These are phyloP conservation scores for Arthroderma sp. DNA, from an alignment of 2,329 filamentous ascomycete genomes.

Conservation along the genomic window DNA sequence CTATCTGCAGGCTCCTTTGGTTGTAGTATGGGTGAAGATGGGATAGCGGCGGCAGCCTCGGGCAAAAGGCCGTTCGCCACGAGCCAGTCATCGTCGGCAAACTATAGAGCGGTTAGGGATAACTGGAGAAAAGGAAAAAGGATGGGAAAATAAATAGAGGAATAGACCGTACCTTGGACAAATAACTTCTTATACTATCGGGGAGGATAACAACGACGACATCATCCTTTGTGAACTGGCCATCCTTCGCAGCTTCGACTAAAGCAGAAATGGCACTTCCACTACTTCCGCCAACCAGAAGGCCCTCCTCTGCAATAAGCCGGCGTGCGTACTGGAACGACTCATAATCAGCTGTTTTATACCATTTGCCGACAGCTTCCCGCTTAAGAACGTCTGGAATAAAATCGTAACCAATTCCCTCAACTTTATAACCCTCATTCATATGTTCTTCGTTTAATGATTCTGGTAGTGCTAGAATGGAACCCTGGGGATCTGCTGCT, in stretches of 20 bases:
- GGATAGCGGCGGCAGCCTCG: slow-evolving; percentile 33
- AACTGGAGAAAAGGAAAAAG: background rate
- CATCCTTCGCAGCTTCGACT: slow-evolving; percentile 62
- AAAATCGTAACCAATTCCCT: slow-evolving; percentile 98
- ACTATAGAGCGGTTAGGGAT: slow-evolving; percentile 32
- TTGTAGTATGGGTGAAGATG: slow-evolving; percentile 17
- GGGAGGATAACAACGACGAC: slow-evolving; percentile 83
- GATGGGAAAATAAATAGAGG: background rate
- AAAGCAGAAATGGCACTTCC: slow-evolving; percentile 81
- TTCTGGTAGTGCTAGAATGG: slow-evolving; percentile 74
- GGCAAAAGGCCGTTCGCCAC: slow-evolving; percentile 87
- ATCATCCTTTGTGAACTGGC: slow-evolving; percentile 67
- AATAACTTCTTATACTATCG: slow-evolving; percentile 92
- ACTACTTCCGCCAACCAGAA: slow-evolving; percentile 85
- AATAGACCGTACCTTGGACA: slow-evolving; percentile 54
- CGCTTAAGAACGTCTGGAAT: slow-evolving; percentile 86
- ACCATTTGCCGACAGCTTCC: slow-evolving; percentile 76
- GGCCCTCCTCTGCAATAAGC: slow-evolving; percentile 84
- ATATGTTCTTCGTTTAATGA: slow-evolving; percentile 63
- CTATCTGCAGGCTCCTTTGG: slow-evolving; percentile 44
- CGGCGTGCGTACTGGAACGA: slow-evolving; percentile 83
- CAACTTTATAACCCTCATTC: slow-evolving; percentile 89
- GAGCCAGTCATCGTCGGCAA: slow-evolving; percentile 97
- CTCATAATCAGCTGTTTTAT: slow-evolving; percentile 90
- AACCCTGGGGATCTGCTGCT: slow-evolving; percentile 83